Conservation (phyloP, 768 basidiomycete genomes). For the Kwoniella botswanensis region DNA sequence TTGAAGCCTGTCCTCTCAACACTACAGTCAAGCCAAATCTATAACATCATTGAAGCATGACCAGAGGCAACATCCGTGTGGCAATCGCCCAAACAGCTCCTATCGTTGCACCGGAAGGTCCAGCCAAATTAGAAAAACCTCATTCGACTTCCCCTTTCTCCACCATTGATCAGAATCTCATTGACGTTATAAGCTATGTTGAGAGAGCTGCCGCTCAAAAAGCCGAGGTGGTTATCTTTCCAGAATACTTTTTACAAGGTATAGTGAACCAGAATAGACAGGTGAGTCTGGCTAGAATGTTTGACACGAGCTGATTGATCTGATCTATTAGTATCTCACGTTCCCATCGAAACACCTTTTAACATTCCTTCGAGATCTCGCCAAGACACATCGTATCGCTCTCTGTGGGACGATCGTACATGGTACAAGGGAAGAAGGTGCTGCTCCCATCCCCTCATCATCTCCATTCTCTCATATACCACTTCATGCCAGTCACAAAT, state of each 20-base stretch:
- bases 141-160: conserved; percentile 34
- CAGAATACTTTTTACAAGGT: conserved; percentile 54
- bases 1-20: background rate
- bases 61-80: conserved; percentile 28
- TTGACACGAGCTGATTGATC: too few species aligned
- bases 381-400: conserved; percentile 30
- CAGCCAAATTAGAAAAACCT: conserved; percentile 24
- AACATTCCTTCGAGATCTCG: conserved; percentile 28
- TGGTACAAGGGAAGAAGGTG: conserved; percentile 13
- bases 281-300: too few species aligned
- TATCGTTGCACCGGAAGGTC: conserved; percentile 29
- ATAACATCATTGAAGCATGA: background rate
- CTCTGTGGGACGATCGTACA: conserved; percentile 50
- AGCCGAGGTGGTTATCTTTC: conserved; percentile 51
- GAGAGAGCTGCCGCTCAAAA: conserved; percentile 19
- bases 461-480: conserved; percentile 38
- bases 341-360: conserved; percentile 36
- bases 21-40: too few species aligned
- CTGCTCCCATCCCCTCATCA: conserved; percentile 11
- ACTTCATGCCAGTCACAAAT: conserved; percentile 1
- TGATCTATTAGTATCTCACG: conserved; percentile 42
- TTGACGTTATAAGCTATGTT: conserved; percentile 18
- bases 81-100: conserved; percentile 47
- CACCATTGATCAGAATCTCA: conserved; percentile 33
- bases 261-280: conserved; percentile 41